These are phyloP conservation scores for Bromus sterilis DNA, from an alignment of 176 grass and related monocot genomes.

Conservation along the genomic window DNA sequence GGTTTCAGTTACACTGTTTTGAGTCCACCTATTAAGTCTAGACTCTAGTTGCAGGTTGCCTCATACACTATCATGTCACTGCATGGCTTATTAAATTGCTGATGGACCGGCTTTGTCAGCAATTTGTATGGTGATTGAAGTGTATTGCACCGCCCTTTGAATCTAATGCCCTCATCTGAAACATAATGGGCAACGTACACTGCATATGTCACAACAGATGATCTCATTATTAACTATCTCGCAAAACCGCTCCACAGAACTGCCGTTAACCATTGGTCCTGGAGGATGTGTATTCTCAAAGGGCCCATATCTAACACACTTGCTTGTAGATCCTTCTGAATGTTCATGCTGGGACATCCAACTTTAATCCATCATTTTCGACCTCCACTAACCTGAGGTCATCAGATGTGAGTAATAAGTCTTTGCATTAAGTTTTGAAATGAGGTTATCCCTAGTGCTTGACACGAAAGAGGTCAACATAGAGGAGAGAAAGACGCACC, in stretches of 20 bases:
- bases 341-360: not conserved
- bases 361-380: not conserved
- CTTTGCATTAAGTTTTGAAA: not conserved
- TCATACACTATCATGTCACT: not conserved
- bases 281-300: not conserved
- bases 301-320: not conserved
- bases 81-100: not conserved
- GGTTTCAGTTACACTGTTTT: not conserved
- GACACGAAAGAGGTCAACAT: constrained; percentile 22
- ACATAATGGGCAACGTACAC: not conserved
- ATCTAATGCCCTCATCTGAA: not conserved
- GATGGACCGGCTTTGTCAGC: not conserved
- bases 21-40: not conserved
- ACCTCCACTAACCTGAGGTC: constrained; percentile 17
- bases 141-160: not conserved
- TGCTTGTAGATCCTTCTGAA: not conserved
- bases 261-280: not conserved
- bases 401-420: constrained; percentile 16
- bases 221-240: not conserved
- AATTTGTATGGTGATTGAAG: constrained; percentile 11
- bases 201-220: not conserved
- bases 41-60: not conserved
- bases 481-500: not conserved
- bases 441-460: constrained; percentile 12
- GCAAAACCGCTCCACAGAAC: not conserved